phyloP scores from a whole-genome alignment of 1,284 basidiomycete species.

The Irpex sp. region DNA sequence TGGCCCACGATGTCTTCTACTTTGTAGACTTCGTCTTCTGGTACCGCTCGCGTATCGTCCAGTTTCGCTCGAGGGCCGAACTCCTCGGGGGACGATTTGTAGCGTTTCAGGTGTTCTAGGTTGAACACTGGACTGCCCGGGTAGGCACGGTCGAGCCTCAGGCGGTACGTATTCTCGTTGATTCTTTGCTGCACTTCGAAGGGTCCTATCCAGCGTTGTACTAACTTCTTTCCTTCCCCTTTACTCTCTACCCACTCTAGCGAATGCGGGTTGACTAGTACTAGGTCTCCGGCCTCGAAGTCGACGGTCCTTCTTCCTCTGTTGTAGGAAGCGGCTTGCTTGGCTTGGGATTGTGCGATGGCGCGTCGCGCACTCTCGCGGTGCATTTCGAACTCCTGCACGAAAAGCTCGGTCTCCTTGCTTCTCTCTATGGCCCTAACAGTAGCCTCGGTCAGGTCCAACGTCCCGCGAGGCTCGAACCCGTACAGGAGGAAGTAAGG shows the following conservation, averaged over 20 bases:
- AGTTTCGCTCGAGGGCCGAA: no score
- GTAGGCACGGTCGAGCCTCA: constrained; percentile 35
- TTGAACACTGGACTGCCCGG: constrained; percentile 38
- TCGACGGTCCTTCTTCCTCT: constrained; percentile 12
- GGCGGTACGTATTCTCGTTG: constrained; percentile 32
- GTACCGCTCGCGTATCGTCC: no score
- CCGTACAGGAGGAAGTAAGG: not conserved
- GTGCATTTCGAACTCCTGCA: constrained; percentile 6
- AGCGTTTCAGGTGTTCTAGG: constrained; percentile 29
- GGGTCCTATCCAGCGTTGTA: constrained; percentile 26
- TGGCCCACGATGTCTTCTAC: no score
- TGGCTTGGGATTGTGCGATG: constrained; percentile 21
- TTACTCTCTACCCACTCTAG: constrained; percentile 31
- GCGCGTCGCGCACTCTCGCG: constrained; percentile 22
- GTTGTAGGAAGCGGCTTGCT: constrained; percentile 16
- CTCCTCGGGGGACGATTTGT: no score
- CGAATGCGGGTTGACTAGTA: constrained; percentile 39
- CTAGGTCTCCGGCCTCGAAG: constrained; percentile 32
- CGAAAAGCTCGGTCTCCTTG: not conserved
- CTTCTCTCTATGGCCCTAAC: no score
- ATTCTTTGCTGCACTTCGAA: constrained; percentile 26
- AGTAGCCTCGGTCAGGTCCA: not conserved
- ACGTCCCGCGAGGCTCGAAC: not conserved
- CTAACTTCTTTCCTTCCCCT: constrained; percentile 38
- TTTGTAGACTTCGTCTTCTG: no score